Evolutionary conservation across 495 filamentous ascomycete species (phyloP).

Genomic region (Acidomyces sp.): DNA sequence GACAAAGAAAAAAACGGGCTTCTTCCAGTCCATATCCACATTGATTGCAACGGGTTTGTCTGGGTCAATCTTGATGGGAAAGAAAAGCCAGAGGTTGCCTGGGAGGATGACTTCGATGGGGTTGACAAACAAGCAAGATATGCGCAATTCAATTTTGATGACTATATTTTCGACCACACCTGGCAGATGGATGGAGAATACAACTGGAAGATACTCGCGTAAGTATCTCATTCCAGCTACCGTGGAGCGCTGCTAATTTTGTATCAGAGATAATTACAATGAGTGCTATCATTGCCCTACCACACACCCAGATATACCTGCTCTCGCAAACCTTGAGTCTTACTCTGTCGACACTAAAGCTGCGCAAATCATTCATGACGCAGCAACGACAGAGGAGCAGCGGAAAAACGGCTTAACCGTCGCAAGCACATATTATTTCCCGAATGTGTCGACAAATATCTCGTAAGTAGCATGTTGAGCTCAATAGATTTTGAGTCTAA

Average conservation of each 20-base stretch:
- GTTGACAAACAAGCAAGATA: conserved; percentile 31
- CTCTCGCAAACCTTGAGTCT: conserved; percentile 31
- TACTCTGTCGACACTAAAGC: conserved; percentile 34
- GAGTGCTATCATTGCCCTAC: conserved; percentile 42
- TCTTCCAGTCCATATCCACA: conserved; percentile 34
- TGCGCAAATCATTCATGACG: conserved; percentile 33
- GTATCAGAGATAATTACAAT: conserved; percentile 42
- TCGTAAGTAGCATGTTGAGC: conserved; percentile 29
- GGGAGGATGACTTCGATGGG: conserved; percentile 32
- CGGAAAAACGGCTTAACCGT: conserved; percentile 24
- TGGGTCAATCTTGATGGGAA: conserved; percentile 39
- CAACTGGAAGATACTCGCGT: conserved; percentile 42
- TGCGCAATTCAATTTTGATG: conserved; percentile 32
- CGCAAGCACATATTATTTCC: conserved; percentile 36
- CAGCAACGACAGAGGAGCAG: conserved; percentile 30
- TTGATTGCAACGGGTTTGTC: conserved; percentile 37
- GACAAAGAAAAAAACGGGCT: conserved; percentile 41
- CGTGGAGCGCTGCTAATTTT: too few species aligned
- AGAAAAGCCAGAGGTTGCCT: conserved; percentile 31
- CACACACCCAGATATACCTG: conserved; percentile 36
- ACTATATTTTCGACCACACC: conserved; percentile 36
- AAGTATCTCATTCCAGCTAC: too few species aligned
- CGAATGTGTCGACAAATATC: conserved; percentile 34
- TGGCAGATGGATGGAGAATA: conserved; percentile 35
- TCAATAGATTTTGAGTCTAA: neutral